Conservation (phyloP, 768 basidiomycete genomes). For the Pisolithus marmoratus region DNA sequence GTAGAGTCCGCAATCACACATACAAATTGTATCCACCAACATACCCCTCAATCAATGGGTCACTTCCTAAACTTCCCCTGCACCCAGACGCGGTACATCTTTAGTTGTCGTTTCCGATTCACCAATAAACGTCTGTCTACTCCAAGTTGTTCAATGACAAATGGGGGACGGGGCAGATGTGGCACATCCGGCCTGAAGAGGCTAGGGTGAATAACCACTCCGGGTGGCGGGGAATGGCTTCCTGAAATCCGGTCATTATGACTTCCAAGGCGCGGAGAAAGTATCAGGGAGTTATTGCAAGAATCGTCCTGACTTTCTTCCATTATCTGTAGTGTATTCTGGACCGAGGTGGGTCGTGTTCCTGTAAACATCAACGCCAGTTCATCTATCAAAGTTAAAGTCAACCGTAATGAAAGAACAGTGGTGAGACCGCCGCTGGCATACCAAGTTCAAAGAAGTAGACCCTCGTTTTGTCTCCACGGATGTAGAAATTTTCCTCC, state of each 20-base stretch:
- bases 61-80: conserved; percentile 70
- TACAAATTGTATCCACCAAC: neutral
- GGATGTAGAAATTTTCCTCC: conserved; percentile 91
- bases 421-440: conserved; percentile 3
- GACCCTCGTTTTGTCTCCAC: conserved; percentile 95
- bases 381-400: conserved; percentile 48
- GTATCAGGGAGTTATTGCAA: conserved; percentile 1
- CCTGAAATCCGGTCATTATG: neutral
- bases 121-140: conserved; percentile 87
- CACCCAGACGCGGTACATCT: conserved; percentile 98
- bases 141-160: conserved; percentile 79
- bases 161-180: conserved; percentile 66
- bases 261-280: conserved; percentile 6
- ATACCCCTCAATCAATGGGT: neutral
- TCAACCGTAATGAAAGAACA: neutral
- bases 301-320: conserved; percentile 25
- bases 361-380: conserved; percentile 79
- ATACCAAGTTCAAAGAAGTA: conserved; percentile 94
- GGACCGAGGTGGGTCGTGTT: conserved; percentile 31
- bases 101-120: conserved; percentile 89
- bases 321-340: conserved; percentile 26
- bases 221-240: conserved; percentile 3
- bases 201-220: conserved; percentile 28
- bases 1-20: no score
- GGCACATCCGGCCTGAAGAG: conserved; percentile 32